Base-by-base conservation (phyloP, 2,329 filamentous ascomycete genomes). In the Ceratocystis smalleyi region DNA sequence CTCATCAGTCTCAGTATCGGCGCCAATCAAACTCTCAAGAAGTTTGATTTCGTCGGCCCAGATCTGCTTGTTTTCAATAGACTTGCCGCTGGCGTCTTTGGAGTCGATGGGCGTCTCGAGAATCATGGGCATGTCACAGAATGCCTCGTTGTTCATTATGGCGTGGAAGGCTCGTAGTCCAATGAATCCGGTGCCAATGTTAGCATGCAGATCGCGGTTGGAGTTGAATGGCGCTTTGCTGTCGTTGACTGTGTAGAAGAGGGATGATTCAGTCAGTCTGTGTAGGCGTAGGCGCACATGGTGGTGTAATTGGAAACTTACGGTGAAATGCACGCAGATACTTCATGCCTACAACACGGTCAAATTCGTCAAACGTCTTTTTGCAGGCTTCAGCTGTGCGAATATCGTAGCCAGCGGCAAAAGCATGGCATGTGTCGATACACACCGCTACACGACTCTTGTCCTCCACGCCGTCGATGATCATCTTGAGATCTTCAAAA, bases 21-120 rank as follows among this genome's bases (percentile, higher is more conserved):
- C 89, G 6, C 86, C 92, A 49, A 96, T 87, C 61, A 99, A 77
- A 57, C 84, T 84, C 75, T 99, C 94, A 4, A 99, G 80, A 68
- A 97, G 77, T 77, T 96, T 96, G 75, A 99, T 97, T 76, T 99
- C 94, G 57, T 85, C 81, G 0, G 91, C 91, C 91, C 92, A 97
- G 17, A 96, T 81, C 63, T 82, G 78, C 73, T 86, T 89, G 73
- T 96, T 90, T 71, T 95, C 88, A 45, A 85, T 74, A 32, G 79
- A 79, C 73, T 86, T 86, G 54, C 86, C 87, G 68, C 85, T 79
- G 59, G 79, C 76, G 19, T 82, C 84, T 57, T 83, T 82, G 45
- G 80, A 80, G 67, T 95, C 89, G 68, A 94, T 92, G 5, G 94
- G 94, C n/a, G 94, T 99, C 77, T 99, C 94, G 6, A 99, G 81